Base-by-base conservation (phyloP, 805 yeast genomes). In the Cyberlindnera mycetangii region DNA sequence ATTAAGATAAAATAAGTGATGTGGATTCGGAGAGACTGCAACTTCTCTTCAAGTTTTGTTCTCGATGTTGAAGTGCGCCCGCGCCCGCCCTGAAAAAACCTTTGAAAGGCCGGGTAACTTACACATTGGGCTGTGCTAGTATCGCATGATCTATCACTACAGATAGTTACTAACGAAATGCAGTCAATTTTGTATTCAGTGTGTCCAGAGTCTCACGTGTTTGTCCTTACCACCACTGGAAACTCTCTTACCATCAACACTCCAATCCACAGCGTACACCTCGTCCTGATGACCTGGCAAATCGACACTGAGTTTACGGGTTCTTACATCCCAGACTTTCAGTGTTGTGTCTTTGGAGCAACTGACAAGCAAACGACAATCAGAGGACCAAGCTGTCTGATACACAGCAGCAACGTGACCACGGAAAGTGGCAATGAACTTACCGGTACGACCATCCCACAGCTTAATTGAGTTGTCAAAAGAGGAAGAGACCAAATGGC, bases 181-280 rank as follows among this genome's bases (percentile, higher is more conserved):
- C 22, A 18, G 19, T 4, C 17, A 18, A 32, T 4, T 18, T 22
- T 34, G 17, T 19, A 19, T 17, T 41, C 42, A 83, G 60, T 83
- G 88, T n/a, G 93, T 79, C 99, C 99, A 93, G 47, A 93, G 70
- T 58, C 97, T 76, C 19, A 93, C 89, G 75, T 85, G 85, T 65
- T 90, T 93, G 64, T 93, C 99, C 61, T 89, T 90, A 41, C 99
- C 98, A 17, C 98, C 99, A 62, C 97, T 87, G n/a, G 92, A 95
- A 11, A 93, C 98, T 53, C 83, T 75, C 52, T 78, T 78, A 37
- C 99, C 99, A 62, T 93, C 99, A 44, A 85, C 80, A 70, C 97
- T 87, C 99, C 99, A 93, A 59, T 93, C 99, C 4, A 93, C 97
- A 0, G 97, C 95, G 62, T 79, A 93, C 1, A 93, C 96, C 67